Conservation (phyloP, 2,329 filamentous ascomycete genomes). For the Nectriaceae sp. region DNA sequence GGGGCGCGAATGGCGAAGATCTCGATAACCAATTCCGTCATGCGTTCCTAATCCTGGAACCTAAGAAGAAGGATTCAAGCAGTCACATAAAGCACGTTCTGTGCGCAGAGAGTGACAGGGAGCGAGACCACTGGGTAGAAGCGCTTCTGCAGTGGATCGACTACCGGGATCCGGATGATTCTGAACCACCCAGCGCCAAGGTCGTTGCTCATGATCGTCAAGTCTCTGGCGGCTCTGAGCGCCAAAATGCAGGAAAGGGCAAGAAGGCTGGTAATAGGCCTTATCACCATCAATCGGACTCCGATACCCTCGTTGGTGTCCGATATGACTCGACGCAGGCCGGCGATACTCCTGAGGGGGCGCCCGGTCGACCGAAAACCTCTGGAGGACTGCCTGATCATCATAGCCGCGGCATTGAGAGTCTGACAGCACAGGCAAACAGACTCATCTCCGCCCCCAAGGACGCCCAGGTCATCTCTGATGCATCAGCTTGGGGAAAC, state of each 20-base stretch:
- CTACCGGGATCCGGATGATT: constrained; percentile 61
- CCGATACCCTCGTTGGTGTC: constrained; percentile 56
- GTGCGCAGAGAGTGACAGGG: constrained; percentile 90
- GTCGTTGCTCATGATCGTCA: constrained; percentile 42
- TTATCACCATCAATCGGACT: constrained; percentile 39
- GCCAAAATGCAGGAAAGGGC: constrained; percentile 19
- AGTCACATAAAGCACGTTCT: constrained; percentile 90
- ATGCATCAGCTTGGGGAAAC: constrained; percentile 84
- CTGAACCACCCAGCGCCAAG: constrained; percentile 33
- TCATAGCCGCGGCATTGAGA: constrained; percentile 35
- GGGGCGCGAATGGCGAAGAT: constrained; percentile 63
- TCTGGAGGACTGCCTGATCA: constrained; percentile 37
- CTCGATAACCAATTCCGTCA: constrained; percentile 93
- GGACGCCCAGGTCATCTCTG: constrained; percentile 81
- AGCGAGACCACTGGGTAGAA: constrained; percentile 93
- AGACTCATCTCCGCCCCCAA: constrained; percentile 78
- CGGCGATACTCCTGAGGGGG: constrained; percentile 51
- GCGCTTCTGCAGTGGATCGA: constrained; percentile 89
- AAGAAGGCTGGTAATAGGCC: constrained; percentile 37
- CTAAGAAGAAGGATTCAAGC: constrained; percentile 91
- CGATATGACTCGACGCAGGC: constrained; percentile 59
- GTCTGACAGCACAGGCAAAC: constrained; percentile 40
- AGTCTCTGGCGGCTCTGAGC: constrained; percentile 36
- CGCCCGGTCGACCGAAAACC: constrained; percentile 40
- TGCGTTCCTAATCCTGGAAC: constrained; percentile 91